Percentiles rank a stretch among this genome's conserved stretches.
phyloP scores from a whole-genome alignment of 1,284 basidiomycete genomes.

The Flammula alnicola region DNA sequence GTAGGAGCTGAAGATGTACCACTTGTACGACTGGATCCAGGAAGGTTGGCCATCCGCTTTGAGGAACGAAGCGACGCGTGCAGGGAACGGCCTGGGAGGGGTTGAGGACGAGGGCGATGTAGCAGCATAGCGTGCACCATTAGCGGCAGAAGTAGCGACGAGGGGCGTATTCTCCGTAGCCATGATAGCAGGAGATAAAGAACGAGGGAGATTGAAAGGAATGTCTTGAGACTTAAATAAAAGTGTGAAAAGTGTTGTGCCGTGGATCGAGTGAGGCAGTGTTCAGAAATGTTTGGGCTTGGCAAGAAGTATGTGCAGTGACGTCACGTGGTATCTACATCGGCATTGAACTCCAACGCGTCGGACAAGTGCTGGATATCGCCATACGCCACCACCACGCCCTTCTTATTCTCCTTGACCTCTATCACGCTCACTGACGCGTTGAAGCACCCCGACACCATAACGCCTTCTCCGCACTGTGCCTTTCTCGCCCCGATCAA shows the following conservation, averaged over 20 bases:
- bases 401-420: constrained; percentile 42
- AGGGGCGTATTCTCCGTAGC: constrained; percentile 47
- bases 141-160: constrained; percentile 42
- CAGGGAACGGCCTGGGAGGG: constrained; percentile 36
- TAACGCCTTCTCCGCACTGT: constrained; percentile 43
- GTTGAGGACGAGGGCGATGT: background rate
- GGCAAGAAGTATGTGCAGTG: constrained; percentile 15
- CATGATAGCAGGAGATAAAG: constrained; percentile 19
- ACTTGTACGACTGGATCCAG: constrained; percentile 64
- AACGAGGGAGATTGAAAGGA: constrained; percentile 8
- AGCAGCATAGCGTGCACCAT: constrained; percentile 14
- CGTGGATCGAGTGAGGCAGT: constrained; percentile 21
- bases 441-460: constrained; percentile 54
- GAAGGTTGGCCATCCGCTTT: constrained; percentile 65
- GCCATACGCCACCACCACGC: constrained; percentile 56
- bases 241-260: constrained; percentile 14
- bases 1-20: constrained; percentile 75
- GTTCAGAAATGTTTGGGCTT: no score
- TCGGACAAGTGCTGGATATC: constrained; percentile 56
- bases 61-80: constrained; percentile 47
- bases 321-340: constrained; percentile 38
- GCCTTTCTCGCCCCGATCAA: constrained; percentile 48
- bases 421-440: constrained; percentile 66
- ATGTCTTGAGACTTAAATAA: constrained; percentile 15
- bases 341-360: constrained; percentile 52